Evolutionary conservation across 306 rosid genomes (phyloP).

Genomic region (Rosa chinensis): DNA sequence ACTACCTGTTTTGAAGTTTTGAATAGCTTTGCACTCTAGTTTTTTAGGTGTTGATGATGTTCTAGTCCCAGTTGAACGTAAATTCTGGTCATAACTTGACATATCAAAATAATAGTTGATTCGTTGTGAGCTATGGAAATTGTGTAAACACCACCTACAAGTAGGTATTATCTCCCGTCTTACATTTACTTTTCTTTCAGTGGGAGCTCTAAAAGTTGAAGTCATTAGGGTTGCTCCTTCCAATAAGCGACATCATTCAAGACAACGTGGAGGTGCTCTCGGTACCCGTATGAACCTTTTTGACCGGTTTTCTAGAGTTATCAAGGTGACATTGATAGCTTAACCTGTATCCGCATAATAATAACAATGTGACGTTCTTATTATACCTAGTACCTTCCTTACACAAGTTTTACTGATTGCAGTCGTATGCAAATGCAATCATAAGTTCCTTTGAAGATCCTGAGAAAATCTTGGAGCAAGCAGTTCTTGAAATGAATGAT

Average conservation of each 20-base stretch:
- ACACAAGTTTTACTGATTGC: constrained; percentile 37
- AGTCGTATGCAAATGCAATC: constrained; percentile 96
- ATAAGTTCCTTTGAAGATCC: constrained; percentile 91
- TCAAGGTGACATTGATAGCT: constrained; percentile 56
- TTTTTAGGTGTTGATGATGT: not conserved
- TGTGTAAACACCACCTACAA: not conserved
- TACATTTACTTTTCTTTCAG: constrained; percentile 23
- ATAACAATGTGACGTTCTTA: constrained; percentile 24
- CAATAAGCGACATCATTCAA: constrained; percentile 25
- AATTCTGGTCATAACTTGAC: not conserved
- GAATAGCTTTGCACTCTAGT: not conserved
- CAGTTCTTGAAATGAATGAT: constrained; percentile 94
- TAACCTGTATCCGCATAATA: not conserved
- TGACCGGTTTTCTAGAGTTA: constrained; percentile 83
- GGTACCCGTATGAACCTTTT: constrained; percentile 80
- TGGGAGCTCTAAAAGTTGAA: constrained; percentile 38
- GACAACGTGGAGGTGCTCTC: constrained; percentile 68
- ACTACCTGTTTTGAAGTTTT: not conserved
- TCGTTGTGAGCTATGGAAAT: not conserved
- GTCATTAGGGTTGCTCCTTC: constrained; percentile 44
- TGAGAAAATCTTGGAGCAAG: constrained; percentile 92
- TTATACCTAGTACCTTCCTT: constrained; percentile 17
- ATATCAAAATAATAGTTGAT: not conserved
- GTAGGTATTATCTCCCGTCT: not conserved
- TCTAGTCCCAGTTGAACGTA: not conserved